phyloP scores from a whole-genome alignment of 179 eudicot species.

The Nepenthes alata region DNA sequence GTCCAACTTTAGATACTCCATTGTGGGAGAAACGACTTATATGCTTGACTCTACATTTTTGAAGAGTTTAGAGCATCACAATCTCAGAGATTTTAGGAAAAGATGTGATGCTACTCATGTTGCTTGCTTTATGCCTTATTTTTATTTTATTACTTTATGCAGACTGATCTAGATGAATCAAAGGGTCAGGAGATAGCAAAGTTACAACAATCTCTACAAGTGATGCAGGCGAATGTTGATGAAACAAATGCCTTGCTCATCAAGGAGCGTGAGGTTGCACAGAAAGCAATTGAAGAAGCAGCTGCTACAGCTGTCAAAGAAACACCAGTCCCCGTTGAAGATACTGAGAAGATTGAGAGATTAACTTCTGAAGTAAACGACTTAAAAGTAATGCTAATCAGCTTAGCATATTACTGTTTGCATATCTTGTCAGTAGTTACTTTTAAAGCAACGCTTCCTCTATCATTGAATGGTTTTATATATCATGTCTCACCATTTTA shows the following conservation, averaged over 20 bases:
- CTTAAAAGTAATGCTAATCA: conserved; percentile 46
- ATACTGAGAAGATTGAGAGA: conserved; percentile 52
- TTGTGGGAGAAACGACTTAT: neutral
- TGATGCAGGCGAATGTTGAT: conserved; percentile 44
- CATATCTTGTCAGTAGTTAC: neutral
- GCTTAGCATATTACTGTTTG: neutral
- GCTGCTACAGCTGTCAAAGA: conserved; percentile 41
- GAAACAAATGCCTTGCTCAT: conserved; percentile 45
- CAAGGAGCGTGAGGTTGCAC: conserved; percentile 56
- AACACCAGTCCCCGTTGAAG: conserved; percentile 60
- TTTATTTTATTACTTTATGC: conserved; percentile 7
- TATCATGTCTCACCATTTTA: neutral
- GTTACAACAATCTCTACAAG: conserved; percentile 53
- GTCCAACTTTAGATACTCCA: neutral
- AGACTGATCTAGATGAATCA: conserved; percentile 81
- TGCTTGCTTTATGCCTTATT: neutral
- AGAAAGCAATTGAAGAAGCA: conserved; percentile 59
- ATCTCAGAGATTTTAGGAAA: neutral
- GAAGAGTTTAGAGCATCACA: neutral
- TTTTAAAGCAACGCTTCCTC: neutral
- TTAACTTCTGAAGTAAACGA: conserved; percentile 56
- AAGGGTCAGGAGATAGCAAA: conserved; percentile 61
- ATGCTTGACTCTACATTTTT: neutral
- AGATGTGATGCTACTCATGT: conserved; percentile 1
- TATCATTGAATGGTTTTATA: neutral